phyloP scores from a whole-genome alignment of 345 rosid genomes.

The Pistacia atlantica region DNA sequence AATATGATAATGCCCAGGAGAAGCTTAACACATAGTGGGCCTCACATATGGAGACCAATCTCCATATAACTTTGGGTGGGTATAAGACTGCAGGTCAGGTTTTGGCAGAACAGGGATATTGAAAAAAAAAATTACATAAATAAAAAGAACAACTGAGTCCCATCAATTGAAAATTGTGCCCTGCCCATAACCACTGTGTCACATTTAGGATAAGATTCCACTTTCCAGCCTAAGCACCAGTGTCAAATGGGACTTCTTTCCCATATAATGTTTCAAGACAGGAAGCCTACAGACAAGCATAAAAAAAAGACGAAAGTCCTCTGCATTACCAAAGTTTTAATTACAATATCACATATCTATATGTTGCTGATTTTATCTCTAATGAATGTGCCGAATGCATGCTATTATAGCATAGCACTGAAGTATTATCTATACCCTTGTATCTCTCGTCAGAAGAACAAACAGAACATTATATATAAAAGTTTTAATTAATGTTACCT shows the following conservation, averaged over 20 bases:
- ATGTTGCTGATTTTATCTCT: not conserved
- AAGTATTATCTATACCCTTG: not conserved
- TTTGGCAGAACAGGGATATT: slow-evolving; percentile 17
- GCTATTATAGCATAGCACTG: slow-evolving; percentile 8
- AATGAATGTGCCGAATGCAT: not conserved
- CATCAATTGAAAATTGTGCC: slow-evolving; percentile 35
- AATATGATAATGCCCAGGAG: not conserved
- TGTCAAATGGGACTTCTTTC: slow-evolving; percentile 18
- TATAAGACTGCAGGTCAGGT: slow-evolving; percentile 22
- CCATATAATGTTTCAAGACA: slow-evolving; percentile 33
- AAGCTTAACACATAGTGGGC: slow-evolving; percentile 9
- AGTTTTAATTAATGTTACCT: slow-evolving; percentile 46
- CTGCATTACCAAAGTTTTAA: slow-evolving; percentile 3
- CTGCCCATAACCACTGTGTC: slow-evolving; percentile 35
- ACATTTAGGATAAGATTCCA: slow-evolving; percentile 36
- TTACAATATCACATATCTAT: not conserved
- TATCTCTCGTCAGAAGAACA: not conserved
- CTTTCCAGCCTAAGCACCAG: slow-evolving; percentile 23
- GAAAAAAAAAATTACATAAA: slow-evolving; percentile 21
- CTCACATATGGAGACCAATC: slow-evolving; percentile 12
- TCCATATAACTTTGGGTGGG: slow-evolving; percentile 14
- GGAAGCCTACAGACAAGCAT: slow-evolving; percentile 36
- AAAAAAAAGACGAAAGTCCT: not conserved
- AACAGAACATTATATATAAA: not conserved
- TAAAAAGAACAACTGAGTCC: slow-evolving; percentile 17